Conservation (phyloP, 352 stramenopile species). For the Pythium aphanidermatum region DNA sequence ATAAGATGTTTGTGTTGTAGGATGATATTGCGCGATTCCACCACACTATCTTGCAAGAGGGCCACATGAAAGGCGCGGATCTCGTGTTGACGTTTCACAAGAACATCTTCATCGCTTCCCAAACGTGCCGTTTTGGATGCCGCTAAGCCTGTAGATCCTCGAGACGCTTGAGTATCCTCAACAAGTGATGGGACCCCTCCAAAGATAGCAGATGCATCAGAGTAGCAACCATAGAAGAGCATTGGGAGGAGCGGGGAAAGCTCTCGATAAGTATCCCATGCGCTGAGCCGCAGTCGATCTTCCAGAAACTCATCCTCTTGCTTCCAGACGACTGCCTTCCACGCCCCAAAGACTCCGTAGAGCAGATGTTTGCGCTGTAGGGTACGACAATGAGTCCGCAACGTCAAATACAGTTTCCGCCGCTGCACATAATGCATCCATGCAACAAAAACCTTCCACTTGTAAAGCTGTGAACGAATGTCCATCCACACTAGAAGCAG, state of each 20-base stretch:
- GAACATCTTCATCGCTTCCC: neutral
- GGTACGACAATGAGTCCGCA: constrained; percentile 34
- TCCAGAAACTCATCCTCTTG: constrained; percentile 51
- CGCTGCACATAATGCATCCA: constrained; percentile 43
- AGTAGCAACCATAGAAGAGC: constrained; percentile 60
- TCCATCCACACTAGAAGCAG: constrained; percentile 50
- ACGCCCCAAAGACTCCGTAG: constrained; percentile 42
- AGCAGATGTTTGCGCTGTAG: constrained; percentile 35
- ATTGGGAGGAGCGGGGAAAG: constrained; percentile 45
- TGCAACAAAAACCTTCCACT: constrained; percentile 36
- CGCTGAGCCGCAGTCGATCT: constrained; percentile 42
- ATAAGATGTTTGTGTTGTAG: constrained; percentile 42
- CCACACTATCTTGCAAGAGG: constrained; percentile 38
- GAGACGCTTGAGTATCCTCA: too few relatives aligned
- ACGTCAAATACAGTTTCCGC: constrained; percentile 41
- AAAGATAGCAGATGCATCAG: constrained; percentile 50
- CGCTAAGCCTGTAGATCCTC: too few relatives aligned
- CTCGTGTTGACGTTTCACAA: constrained; percentile 11
- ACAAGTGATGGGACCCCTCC: constrained; percentile 29
- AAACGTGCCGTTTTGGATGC: too few relatives aligned
- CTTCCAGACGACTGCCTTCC: constrained; percentile 63
- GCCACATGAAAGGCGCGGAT: constrained; percentile 41
- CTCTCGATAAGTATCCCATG: constrained; percentile 53
- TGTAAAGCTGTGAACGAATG: constrained; percentile 15
- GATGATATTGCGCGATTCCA: constrained; percentile 48